Conservation (phyloP, 2,329 filamentous ascomycete species). For the Diatrype stigma region DNA sequence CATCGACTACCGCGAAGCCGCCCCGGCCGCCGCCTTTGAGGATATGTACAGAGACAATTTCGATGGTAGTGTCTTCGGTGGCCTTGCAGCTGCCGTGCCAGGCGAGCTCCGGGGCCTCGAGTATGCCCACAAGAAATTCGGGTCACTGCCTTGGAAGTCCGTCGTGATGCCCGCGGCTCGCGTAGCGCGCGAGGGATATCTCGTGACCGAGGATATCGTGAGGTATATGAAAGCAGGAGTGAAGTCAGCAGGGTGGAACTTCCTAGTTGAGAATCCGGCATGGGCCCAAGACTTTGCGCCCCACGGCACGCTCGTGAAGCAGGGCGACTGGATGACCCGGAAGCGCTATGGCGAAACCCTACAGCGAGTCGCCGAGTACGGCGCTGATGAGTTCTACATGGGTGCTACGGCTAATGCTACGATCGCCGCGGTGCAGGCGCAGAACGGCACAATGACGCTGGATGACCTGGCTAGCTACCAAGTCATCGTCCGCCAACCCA, state of each 20-base stretch:
- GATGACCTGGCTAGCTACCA: slow-evolving; percentile 54
- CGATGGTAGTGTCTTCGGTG: slow-evolving; percentile 63
- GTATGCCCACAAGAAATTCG: slow-evolving; percentile 70
- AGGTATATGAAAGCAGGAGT: slow-evolving; percentile 62
- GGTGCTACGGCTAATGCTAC: slow-evolving; percentile 71
- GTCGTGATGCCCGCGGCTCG: slow-evolving; percentile 71
- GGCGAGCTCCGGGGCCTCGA: slow-evolving; percentile 76
- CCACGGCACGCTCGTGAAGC: slow-evolving; percentile 64
- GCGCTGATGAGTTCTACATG: slow-evolving; percentile 69
- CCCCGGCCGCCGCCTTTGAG: slow-evolving; percentile 73
- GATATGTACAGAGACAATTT: slow-evolving; percentile 80
- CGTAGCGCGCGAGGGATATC: slow-evolving; percentile 71
- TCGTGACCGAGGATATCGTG: slow-evolving; percentile 68
- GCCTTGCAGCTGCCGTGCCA: slow-evolving; percentile 67
- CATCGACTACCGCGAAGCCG: slow-evolving; percentile 86
- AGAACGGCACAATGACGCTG: slow-evolving; percentile 71
- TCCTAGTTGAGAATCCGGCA: slow-evolving; percentile 67
- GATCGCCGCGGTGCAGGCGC: slow-evolving; percentile 61
- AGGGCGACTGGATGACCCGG: slow-evolving; percentile 76
- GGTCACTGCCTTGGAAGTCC: slow-evolving; percentile 63
- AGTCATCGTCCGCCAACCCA: slow-evolving; percentile 57
- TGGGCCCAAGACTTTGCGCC: slow-evolving; percentile 91
- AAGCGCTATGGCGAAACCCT: slow-evolving; percentile 75
- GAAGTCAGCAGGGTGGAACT: slow-evolving; percentile 41
- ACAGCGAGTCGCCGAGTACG: slow-evolving; percentile 68